These are phyloP conservation scores for Arthrocladium fulminans DNA, from an alignment of 2,329 filamentous ascomycete genomes.

Conservation along the genomic window DNA sequence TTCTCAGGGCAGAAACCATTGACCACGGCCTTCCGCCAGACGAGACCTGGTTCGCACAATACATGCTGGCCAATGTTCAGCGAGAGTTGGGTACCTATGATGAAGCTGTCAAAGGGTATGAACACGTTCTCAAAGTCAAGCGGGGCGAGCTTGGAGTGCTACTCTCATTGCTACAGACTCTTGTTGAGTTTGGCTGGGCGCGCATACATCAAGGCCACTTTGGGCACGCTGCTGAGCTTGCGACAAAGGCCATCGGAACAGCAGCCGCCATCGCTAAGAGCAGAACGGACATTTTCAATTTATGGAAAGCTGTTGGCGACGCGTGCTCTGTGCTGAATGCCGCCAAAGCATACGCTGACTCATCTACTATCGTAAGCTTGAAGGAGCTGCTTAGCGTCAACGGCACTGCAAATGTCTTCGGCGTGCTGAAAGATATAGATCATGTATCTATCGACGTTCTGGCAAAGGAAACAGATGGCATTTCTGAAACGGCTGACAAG, in stretches of 20 bases:
- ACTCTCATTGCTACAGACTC: slow-evolving; percentile 78
- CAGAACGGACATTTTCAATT: slow-evolving; percentile 70
- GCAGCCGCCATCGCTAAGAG: slow-evolving; percentile 53
- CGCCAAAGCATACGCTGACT: slow-evolving; percentile 57
- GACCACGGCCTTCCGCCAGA: slow-evolving; percentile 53
- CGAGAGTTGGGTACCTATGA: slow-evolving; percentile 87
- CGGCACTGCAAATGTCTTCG: slow-evolving; percentile 46
- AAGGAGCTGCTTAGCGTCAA: slow-evolving; percentile 49
- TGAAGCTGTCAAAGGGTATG: slow-evolving; percentile 68
- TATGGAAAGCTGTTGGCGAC: slow-evolving; percentile 90
- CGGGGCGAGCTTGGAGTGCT: slow-evolving; percentile 75
- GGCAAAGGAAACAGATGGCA: slow-evolving; percentile 12
- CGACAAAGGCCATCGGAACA: slow-evolving; percentile 58
- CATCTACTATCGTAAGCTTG: slow-evolving; percentile 53
- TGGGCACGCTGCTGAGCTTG: slow-evolving; percentile 67
- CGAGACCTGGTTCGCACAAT: slow-evolving; percentile 89
- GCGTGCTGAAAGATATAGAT: slow-evolving; percentile 26
- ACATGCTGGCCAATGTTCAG: slow-evolving; percentile 93
- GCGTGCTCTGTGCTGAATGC: slow-evolving; percentile 76
- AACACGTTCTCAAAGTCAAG: slow-evolving; percentile 58
- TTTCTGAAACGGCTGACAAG: slow-evolving; percentile 33
- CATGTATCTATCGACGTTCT: slow-evolving; percentile 47
- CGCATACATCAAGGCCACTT: slow-evolving; percentile 76
- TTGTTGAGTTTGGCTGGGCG: slow-evolving; percentile 70
- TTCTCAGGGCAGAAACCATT: slow-evolving; percentile 71